Conservation (phyloP, 805 yeast species). For the Lachancea sp. region DNA sequence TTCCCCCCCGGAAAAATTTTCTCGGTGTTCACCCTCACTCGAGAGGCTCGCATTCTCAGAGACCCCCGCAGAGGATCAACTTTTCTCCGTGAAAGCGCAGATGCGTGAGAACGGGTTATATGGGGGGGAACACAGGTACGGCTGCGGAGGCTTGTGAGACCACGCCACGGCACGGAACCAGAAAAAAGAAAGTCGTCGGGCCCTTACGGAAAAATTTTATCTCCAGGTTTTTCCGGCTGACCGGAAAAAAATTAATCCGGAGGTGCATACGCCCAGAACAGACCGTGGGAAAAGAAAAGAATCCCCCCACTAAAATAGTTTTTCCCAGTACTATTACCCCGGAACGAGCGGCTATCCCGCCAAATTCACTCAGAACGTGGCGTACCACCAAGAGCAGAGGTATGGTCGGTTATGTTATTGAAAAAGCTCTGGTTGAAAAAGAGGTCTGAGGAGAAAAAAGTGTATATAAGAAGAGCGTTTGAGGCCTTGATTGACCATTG, state of each 20-base stretch:
- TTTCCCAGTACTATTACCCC: not conserved
- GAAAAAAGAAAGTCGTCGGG: not conserved
- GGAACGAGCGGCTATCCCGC: not conserved
- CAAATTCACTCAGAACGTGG: not conserved
- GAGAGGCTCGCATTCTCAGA: not conserved
- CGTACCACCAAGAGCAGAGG: not conserved
- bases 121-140: too few relatives aligned
- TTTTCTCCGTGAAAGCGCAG: not conserved
- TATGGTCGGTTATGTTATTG: too few relatives aligned
- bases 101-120: not conserved
- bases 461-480: constrained; percentile 2
- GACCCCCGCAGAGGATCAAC: not conserved
- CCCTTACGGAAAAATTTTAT: not conserved
- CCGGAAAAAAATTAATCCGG: constrained; percentile 3
- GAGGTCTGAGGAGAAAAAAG: too few relatives aligned
- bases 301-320: not conserved
- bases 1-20: constrained; percentile 1
- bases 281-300: not conserved
- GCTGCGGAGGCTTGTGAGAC: too few relatives aligned
- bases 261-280: not conserved
- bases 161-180: not conserved
- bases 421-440: too few relatives aligned
- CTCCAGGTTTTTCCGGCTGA: constrained; percentile 1
- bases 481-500: not conserved
- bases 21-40: not conserved